Base-by-base conservation (phyloP, 306 rosid genomes). In the Alnus rubra region DNA sequence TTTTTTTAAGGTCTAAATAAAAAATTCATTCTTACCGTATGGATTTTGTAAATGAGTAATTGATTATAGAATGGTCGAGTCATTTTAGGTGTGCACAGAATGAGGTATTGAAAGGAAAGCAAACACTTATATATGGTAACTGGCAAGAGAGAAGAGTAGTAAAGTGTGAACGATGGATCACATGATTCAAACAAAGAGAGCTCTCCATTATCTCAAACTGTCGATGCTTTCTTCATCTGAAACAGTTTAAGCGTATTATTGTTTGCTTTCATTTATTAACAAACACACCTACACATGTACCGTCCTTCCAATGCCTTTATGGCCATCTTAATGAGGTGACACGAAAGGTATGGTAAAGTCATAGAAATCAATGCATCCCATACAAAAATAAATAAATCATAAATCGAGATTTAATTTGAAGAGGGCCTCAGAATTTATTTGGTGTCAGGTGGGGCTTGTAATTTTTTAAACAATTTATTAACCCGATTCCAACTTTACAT, bases 231-330 rank as follows among this genome's bases (percentile, higher is more conserved):
- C 70, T 82, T 45, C 58, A 13, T 56, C 30, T 76, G 74, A 70
- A 64, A 70, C 16, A 28, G 2, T 31, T 33, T 31, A 79, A 60
- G 63, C 53, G 13, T 60, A 48, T 35, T 60, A 48, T 35, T 48
- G 71, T 19, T 75, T 69, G 62, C 54, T 58, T 48, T 80, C 89
- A 88, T 85, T 82, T 73, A 87, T 87, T 23, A 23, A 78, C 53
- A 80, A 45, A 44, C 72, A 47, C 39, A 85, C 76, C 97, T 60
- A 84, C 89, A 78, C 54, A 49, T 59, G 54, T 31, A 47, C 80
- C 63, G 76, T 76, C 70, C 75, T 67, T 65, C 9, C 79, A 76
- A 35, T 3, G 78, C 76, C 87, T 90, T 90, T 87, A 88, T 82
- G 84, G 73, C 83, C 68, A 71, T 69, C 58, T 81, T 88, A 69